Percentiles rank a stretch among this genome's conserved stretches.
Evolutionary conservation across 179 eudicot genomes (phyloP).

Genomic region (Actinidia chinensis): DNA sequence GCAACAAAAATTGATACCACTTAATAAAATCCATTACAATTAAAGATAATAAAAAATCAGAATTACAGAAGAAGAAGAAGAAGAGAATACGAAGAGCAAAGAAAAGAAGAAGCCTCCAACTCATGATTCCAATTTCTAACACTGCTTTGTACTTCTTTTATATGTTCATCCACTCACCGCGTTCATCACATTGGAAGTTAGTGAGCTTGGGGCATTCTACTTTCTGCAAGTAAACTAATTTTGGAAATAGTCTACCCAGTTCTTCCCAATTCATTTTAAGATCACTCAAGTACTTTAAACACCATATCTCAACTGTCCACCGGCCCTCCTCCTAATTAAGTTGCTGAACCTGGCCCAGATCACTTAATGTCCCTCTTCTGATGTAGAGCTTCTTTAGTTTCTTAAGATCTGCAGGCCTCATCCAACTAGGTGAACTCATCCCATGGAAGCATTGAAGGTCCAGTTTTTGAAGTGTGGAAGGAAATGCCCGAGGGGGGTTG

Average conservation of each 20-base stretch:
- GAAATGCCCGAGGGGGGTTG: background rate
- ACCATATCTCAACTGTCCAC: conserved; percentile 31
- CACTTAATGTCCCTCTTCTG: conserved; percentile 35
- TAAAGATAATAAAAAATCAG: too few relatives aligned
- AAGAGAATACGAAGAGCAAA: too few relatives aligned
- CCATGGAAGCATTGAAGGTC: conserved; percentile 24
- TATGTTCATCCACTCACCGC: conserved; percentile 30
- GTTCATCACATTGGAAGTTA: conserved; percentile 33
- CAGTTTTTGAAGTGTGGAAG: conserved; percentile 10
- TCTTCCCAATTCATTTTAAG: conserved; percentile 31
- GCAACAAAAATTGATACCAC: too few relatives aligned
- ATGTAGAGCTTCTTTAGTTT: conserved; percentile 34
- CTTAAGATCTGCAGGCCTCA: conserved; percentile 25
- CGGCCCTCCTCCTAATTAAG: background rate
- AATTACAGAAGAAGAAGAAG: too few relatives aligned
- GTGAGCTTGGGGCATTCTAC: conserved; percentile 36
- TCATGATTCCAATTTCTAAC: too few relatives aligned
- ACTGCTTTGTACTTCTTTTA: too few relatives aligned
- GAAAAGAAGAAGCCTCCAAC: too few relatives aligned
- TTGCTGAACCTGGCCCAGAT: conserved; percentile 27
- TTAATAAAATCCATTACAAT: too few relatives aligned
- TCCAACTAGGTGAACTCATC: background rate
- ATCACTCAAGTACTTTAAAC: conserved; percentile 33
- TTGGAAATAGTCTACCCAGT: conserved; percentile 28
- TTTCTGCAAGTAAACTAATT: conserved; percentile 30